A percentile compares a stretch with the other conserved stretches of the same genome.
Conservation (phyloP, 1,139 yeast species). For the Yamadazyma sp. region DNA sequence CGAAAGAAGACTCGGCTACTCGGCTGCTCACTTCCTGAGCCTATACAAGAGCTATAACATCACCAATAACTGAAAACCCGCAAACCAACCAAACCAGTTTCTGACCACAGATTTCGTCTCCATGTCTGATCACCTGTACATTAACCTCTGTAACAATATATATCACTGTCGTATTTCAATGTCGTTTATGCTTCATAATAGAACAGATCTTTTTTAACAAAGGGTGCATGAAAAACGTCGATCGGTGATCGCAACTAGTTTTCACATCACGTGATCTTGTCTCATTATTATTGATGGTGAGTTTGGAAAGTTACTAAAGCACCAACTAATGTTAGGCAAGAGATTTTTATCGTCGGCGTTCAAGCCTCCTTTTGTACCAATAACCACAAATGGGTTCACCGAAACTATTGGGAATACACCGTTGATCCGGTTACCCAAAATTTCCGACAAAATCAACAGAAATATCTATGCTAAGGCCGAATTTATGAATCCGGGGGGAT, state of each 20-base stretch:
- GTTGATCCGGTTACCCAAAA: slow-evolving; percentile 59
- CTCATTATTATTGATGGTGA: too few relatives aligned
- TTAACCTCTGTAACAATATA: too few relatives aligned
- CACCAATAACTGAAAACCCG: too few relatives aligned
- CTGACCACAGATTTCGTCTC: too few relatives aligned
- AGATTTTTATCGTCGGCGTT: slow-evolving; percentile 15
- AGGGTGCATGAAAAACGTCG: neutral
- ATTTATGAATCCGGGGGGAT: slow-evolving; percentile 93
- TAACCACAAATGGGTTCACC: slow-evolving; percentile 64
- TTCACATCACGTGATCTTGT: slow-evolving; percentile 1
- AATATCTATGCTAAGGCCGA: slow-evolving; percentile 88
- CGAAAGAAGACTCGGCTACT: too few relatives aligned
- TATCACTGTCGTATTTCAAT: neutral
- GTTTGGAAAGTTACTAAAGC: too few relatives aligned
- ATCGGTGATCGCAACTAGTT: neutral
- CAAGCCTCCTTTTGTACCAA: slow-evolving; percentile 53
- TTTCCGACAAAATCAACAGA: slow-evolving; percentile 64
- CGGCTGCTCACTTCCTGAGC: too few relatives aligned
- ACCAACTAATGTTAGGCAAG: slow-evolving; percentile 10
- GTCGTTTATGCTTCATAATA: neutral
- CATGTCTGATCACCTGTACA: too few relatives aligned
- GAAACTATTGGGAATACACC: slow-evolving; percentile 91
- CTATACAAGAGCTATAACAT: neutral
- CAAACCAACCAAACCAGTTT: too few relatives aligned
- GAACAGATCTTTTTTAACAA: neutral